Percentiles rank a stretch among this genome's conserved stretches.
Evolutionary conservation across 2,329 filamentous ascomycete genomes (phyloP).

Genomic region (Botryotinia calthae): DNA sequence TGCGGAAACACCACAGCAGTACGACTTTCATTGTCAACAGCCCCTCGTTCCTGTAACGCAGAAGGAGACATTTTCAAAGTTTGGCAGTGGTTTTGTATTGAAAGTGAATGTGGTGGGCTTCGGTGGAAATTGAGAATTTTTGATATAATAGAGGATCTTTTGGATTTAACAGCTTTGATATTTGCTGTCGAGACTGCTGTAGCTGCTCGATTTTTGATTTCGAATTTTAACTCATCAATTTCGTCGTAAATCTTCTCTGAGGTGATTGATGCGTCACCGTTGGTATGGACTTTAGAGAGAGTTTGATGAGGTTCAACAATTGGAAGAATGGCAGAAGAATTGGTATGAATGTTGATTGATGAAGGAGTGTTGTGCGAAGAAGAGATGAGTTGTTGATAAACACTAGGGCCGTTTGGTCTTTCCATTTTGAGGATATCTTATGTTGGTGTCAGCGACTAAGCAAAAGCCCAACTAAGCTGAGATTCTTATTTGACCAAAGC

Average conservation of each 20-base stretch:
- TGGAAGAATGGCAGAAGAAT: not conserved
- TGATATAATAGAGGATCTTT: not conserved
- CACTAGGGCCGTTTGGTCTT: not conserved
- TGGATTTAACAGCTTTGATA: not conserved
- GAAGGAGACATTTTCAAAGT: not conserved
- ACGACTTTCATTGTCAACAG: not conserved
- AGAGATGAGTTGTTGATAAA: slow-evolving; percentile 1
- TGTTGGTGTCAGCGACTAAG: not conserved
- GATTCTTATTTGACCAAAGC: not conserved
- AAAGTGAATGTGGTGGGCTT: not conserved
- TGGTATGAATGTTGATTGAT: not conserved
- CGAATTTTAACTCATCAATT: slow-evolving; percentile 18
- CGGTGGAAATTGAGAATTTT: slow-evolving; percentile 14
- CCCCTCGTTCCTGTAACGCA: not conserved
- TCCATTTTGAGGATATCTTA: slow-evolving; percentile 17
- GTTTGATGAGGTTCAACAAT: not conserved
- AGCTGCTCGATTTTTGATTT: slow-evolving; percentile 8
- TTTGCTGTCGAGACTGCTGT: not conserved
- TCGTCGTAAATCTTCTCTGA: slow-evolving; percentile 16
- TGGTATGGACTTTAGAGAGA: slow-evolving; percentile 2
- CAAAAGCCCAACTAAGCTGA: not conserved
- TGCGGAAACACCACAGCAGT: not conserved
- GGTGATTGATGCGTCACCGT: not conserved
- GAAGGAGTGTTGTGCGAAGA: not conserved
- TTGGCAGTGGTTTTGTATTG: not conserved